phyloP scores from a whole-genome alignment of 257 asterid genomes.

The Solanum clarkiae region DNA sequence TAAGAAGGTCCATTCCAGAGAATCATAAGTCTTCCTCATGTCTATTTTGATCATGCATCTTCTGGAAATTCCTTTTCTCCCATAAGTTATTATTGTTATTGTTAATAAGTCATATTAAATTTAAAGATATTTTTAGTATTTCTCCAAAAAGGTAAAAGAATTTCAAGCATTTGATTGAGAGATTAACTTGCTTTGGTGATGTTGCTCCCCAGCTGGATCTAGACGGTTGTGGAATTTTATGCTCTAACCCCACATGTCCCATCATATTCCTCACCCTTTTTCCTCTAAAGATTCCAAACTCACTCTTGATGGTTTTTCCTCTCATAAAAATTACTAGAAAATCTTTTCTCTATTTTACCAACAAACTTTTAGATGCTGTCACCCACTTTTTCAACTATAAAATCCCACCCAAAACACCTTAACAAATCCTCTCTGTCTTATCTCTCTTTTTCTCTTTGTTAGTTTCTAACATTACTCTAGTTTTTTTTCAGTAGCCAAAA shows the following conservation, averaged over 20 bases:
- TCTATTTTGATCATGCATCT: too few species aligned
- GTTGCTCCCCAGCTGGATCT: conserved; percentile 49
- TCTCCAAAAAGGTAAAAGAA: not conserved
- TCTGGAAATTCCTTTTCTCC: too few species aligned
- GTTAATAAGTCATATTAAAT: too few species aligned
- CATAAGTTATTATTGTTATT: too few species aligned
- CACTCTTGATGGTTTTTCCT: not conserved
- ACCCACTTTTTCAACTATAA: conserved; percentile 31
- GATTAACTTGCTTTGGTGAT: not conserved
- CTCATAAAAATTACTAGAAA: not conserved
- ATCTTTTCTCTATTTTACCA: not conserved
- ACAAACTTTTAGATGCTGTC: not conserved
- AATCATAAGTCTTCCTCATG: too few species aligned
- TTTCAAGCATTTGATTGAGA: not conserved
- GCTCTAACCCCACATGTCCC: conserved; percentile 50
- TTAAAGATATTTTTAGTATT: too few species aligned
- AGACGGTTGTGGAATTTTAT: conserved; percentile 27
- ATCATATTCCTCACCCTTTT: conserved; percentile 19
- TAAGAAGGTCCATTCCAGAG: too few species aligned
- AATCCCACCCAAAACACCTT: conserved; percentile 20
- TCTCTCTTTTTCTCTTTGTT: conserved; percentile 2
- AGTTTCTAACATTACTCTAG: not conserved
- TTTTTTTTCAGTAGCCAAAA: not conserved
- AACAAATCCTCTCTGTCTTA: conserved; percentile 28
- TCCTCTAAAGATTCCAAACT: conserved; percentile 35